phyloP scores from a whole-genome alignment of 805 yeast genomes.

The Starmerella stellata region DNA sequence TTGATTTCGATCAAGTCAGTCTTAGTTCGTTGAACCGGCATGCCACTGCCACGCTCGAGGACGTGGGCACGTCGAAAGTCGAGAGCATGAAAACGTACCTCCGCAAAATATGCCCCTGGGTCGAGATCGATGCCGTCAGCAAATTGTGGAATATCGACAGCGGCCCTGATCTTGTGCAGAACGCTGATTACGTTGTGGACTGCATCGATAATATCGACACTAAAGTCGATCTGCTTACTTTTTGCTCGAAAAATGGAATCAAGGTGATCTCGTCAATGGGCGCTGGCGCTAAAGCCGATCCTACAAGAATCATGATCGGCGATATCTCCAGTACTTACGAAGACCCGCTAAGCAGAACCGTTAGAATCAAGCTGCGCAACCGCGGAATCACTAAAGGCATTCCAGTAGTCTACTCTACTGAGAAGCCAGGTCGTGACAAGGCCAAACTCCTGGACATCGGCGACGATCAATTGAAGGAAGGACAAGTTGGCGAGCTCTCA shows the following conservation, averaged over 20 bases:
- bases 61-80: constrained; percentile 87
- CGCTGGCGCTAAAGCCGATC: constrained; percentile 92
- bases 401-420: constrained; percentile 81
- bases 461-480: constrained; percentile 61
- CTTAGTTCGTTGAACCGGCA: constrained; percentile 83
- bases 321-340: constrained; percentile 84
- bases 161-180: constrained; percentile 40
- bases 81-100: constrained; percentile 56
- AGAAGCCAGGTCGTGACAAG: constrained; percentile 90
- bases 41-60: constrained; percentile 76
- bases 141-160: constrained; percentile 52
- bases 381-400: constrained; percentile 60
- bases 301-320: constrained; percentile 73
- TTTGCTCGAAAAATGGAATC: constrained; percentile 40
- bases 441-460: constrained; percentile 74
- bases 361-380: constrained; percentile 65
- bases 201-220: constrained; percentile 95
- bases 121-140: constrained; percentile 55
- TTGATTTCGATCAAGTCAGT: constrained; percentile 94
- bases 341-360: constrained; percentile 78
- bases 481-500: constrained; percentile 70
- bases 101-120: constrained; percentile 80
- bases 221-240: constrained; percentile 75
- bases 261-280: constrained; percentile 87
- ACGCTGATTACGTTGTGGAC: constrained; percentile 71